Conservation (phyloP, 2,329 filamentous ascomycete genomes). For the Aspergillus glaucus region DNA sequence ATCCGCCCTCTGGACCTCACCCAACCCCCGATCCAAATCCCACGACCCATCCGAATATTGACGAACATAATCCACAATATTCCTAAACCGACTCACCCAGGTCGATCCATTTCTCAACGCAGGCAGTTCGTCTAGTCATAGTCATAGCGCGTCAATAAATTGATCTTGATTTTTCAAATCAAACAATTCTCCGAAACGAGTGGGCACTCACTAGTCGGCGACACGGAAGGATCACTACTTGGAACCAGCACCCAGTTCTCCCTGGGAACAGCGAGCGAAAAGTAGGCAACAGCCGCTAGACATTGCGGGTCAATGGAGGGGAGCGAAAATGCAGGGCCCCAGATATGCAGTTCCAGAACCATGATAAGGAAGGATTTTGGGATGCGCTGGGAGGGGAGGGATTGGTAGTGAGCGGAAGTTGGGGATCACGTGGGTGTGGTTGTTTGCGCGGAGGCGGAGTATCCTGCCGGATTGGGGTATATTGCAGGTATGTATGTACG, state of each 20-base stretch:
- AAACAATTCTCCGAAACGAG: conserved; percentile 1
- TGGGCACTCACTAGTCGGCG: conserved; percentile 58
- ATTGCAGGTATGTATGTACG: too few relatives aligned
- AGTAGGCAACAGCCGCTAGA: conserved; percentile 72
- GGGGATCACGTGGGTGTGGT: too few relatives aligned
- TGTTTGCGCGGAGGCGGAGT: too few relatives aligned
- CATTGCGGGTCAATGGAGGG: conserved; percentile 90
- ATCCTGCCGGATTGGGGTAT: too few relatives aligned
- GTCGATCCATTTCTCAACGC: conserved; percentile 50
- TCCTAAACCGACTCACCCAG: conserved; percentile 49
- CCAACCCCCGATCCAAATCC: conserved; percentile 42
- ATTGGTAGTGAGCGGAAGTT: too few relatives aligned
- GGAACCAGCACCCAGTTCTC: conserved; percentile 64
- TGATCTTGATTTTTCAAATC: background rate
- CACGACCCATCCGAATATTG: conserved; percentile 43
- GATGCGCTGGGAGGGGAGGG: too few relatives aligned
- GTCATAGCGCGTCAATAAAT: conserved; percentile 5
- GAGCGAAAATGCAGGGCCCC: conserved; percentile 81
- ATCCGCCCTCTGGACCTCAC: conserved; percentile 41
- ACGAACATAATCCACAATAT: conserved; percentile 48
- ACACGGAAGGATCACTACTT: conserved; percentile 65
- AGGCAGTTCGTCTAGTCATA: conserved; percentile 48
- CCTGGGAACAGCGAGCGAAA: conserved; percentile 56
- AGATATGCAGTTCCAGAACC: conserved; percentile 74
- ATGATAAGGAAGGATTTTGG: conserved; percentile 25